phyloP scores from a whole-genome alignment of 2,329 filamentous ascomycete species.

The Ceratocystiopsis brevicomis region DNA sequence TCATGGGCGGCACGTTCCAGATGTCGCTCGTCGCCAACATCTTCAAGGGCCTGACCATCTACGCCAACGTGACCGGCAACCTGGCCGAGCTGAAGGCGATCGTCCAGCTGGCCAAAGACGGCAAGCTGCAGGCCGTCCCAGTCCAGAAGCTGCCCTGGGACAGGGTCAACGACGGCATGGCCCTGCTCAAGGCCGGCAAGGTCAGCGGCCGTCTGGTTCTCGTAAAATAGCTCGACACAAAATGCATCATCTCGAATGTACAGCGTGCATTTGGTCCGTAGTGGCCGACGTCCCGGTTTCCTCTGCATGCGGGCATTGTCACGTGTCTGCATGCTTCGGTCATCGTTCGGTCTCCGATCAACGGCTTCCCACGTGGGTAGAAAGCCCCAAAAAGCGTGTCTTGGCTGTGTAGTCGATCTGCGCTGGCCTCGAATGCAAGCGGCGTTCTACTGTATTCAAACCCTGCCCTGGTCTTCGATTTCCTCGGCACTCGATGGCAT shows the following conservation, averaged over 20 bases:
- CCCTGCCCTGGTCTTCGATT: too few relatives aligned
- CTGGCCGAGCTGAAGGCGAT: slow-evolving; percentile 1
- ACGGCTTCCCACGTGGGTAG: too few relatives aligned
- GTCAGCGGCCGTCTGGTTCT: slow-evolving; percentile 2
- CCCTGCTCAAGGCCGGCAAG: slow-evolving; percentile 1
- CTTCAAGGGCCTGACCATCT: slow-evolving; percentile 5
- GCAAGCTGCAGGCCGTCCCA: slow-evolving; percentile 1
- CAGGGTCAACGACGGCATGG: slow-evolving; percentile 4
- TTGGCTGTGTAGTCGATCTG: too few relatives aligned
- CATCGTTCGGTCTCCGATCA: too few relatives aligned
- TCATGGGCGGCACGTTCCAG: slow-evolving; percentile 5
- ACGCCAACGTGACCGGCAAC: slow-evolving; percentile 3
- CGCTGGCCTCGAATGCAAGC: too few relatives aligned
- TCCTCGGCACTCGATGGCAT: neutral
- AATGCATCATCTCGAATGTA: neutral
- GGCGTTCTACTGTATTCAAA: too few relatives aligned
- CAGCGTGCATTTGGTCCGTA: too few relatives aligned
- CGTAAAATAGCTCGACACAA: slow-evolving; percentile 1
- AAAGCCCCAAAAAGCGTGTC: too few relatives aligned
- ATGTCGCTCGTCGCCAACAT: slow-evolving; percentile 4
- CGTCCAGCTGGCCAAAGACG: slow-evolving; percentile 1
- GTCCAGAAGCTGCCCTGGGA: slow-evolving; percentile 4
- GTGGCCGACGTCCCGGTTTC: too few relatives aligned
- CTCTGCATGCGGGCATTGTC: too few relatives aligned
- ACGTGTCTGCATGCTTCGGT: too few relatives aligned